These are phyloP conservation scores for Penicillium herquei DNA, from an alignment of 495 filamentous ascomycete genomes.

Conservation along the genomic window DNA sequence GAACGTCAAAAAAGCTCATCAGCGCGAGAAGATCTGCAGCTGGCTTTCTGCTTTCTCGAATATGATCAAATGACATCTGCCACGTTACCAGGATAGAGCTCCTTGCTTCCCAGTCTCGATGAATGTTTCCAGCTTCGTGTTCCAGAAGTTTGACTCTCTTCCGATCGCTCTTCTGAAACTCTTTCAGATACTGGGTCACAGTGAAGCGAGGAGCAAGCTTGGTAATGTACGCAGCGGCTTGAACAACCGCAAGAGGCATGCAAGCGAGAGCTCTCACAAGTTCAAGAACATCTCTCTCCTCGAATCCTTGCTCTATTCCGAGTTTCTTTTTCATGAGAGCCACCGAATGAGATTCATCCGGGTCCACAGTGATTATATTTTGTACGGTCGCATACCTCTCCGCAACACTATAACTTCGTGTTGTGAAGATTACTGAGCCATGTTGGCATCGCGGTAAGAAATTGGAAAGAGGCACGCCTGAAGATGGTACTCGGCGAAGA, in stretches of 20 bases:
- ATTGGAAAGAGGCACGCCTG: too few relatives aligned
- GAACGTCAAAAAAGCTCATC: conserved; percentile 26
- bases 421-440: conserved; percentile 35
- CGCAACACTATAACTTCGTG: conserved; percentile 24
- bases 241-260: conserved; percentile 51
- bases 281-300: background rate
- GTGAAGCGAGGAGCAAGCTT: conserved; percentile 18
- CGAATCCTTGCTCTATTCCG: conserved; percentile 7
- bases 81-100: conserved; percentile 29
- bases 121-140: conserved; percentile 4
- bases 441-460: background rate
- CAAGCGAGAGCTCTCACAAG: conserved; percentile 39
- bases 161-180: conserved; percentile 22
- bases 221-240: conserved; percentile 48
- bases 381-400: conserved; percentile 22
- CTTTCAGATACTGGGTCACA: conserved; percentile 32
- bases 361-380: conserved; percentile 38
- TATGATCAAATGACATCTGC: conserved; percentile 33
- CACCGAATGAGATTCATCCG: conserved; percentile 26
- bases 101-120: conserved; percentile 19
- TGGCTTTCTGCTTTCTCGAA: conserved; percentile 12
- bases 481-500: conserved; percentile 14
- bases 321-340: conserved; percentile 43
- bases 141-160: background rate
- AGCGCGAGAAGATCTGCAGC: conserved; percentile 26